A percentile compares a stretch with the other conserved stretches of the same genome.
Evolutionary conservation across 176 grass and related monocot species (phyloP).

Genomic region (Calamus simplicifolius): DNA sequence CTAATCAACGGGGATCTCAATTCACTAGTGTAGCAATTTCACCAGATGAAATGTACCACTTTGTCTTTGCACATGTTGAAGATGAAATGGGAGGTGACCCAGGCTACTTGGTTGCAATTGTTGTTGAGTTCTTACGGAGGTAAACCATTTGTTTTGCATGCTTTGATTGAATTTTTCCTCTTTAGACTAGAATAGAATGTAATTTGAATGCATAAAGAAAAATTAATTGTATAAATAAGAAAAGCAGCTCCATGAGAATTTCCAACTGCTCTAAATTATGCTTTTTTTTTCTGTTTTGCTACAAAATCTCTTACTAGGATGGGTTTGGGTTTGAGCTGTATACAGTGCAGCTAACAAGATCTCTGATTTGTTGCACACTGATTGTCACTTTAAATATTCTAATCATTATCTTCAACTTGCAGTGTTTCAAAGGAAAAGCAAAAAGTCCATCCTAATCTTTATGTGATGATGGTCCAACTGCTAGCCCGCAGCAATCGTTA

Average conservation of each 20-base stretch:
- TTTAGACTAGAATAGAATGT: too few species aligned
- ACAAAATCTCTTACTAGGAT: too few species aligned
- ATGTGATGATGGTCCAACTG: slow-evolving; percentile 56
- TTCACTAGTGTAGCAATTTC: slow-evolving; percentile 54
- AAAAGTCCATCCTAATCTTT: slow-evolving; percentile 60
- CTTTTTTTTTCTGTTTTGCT: too few species aligned
- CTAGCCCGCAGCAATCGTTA: slow-evolving; percentile 47
- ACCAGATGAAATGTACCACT: slow-evolving; percentile 73
- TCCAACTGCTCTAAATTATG: too few species aligned
- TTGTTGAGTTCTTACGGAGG: slow-evolving; percentile 78
- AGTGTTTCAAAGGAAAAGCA: slow-evolving; percentile 68
- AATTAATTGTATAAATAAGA: too few species aligned
- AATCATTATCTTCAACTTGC: slow-evolving; percentile 18
- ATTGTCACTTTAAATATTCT: not conserved
- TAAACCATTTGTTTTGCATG: slow-evolving; percentile 7
- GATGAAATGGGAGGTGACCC: slow-evolving; percentile 93
- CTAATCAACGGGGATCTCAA: slow-evolving; percentile 42
- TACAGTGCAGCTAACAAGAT: too few species aligned
- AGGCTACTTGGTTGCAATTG: slow-evolving; percentile 68
- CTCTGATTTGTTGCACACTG: too few species aligned
- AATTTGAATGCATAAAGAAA: too few species aligned
- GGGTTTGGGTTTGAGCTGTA: too few species aligned
- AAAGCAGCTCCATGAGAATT: too few species aligned
- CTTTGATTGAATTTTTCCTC: too few species aligned
- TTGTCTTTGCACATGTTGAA: slow-evolving; percentile 74